These are phyloP conservation scores for Cryptococcus deneoformans DNA, from an alignment of 1,284 basidiomycete genomes.

Conservation along the genomic window DNA sequence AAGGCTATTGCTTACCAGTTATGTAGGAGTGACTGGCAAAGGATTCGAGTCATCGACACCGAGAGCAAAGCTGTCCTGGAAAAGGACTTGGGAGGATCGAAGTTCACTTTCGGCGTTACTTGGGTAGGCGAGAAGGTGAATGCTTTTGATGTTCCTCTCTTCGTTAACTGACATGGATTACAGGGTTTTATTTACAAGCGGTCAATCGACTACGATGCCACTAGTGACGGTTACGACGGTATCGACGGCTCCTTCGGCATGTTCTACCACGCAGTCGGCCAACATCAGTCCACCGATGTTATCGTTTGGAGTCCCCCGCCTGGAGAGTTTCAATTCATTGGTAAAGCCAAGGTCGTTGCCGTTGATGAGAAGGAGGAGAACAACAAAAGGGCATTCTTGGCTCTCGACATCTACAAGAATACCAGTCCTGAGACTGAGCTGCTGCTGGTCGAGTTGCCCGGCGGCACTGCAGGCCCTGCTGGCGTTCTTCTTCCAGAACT, in stretches of 20 bases:
- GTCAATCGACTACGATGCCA: slow-evolving; percentile 1
- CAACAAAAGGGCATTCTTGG: slow-evolving; percentile 6
- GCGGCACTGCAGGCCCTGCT: slow-evolving; percentile 1
- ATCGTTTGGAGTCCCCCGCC: slow-evolving; percentile 3
- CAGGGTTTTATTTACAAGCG: slow-evolving; percentile 20
- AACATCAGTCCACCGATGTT: slow-evolving; percentile 13
- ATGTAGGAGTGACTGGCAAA: slow-evolving; percentile 21
- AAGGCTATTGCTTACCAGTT: background rate
- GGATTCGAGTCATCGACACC: slow-evolving; percentile 14
- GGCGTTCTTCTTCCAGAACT: background rate
- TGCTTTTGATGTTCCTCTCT: background rate
- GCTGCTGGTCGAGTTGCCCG: slow-evolving; percentile 14
- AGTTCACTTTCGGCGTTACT: slow-evolving; percentile 20
- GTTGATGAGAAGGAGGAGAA: background rate
- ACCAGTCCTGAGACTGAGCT: slow-evolving; percentile 20
- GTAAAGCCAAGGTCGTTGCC: slow-evolving; percentile 3
- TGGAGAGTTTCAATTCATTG: slow-evolving; percentile 3
- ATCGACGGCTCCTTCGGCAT: slow-evolving; percentile 15
- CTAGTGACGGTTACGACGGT: background rate
- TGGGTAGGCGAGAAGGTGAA: slow-evolving; percentile 15
- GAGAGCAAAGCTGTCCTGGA: slow-evolving; percentile 10
- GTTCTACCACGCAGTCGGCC: slow-evolving; percentile 16
- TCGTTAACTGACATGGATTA: background rate
- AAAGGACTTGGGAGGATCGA: slow-evolving; percentile 13
- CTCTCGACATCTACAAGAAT: slow-evolving; percentile 16